These are phyloP conservation scores for Rhodotorula kratochvilovae DNA, from an alignment of 768 basidiomycete genomes.

Conservation along the genomic window DNA sequence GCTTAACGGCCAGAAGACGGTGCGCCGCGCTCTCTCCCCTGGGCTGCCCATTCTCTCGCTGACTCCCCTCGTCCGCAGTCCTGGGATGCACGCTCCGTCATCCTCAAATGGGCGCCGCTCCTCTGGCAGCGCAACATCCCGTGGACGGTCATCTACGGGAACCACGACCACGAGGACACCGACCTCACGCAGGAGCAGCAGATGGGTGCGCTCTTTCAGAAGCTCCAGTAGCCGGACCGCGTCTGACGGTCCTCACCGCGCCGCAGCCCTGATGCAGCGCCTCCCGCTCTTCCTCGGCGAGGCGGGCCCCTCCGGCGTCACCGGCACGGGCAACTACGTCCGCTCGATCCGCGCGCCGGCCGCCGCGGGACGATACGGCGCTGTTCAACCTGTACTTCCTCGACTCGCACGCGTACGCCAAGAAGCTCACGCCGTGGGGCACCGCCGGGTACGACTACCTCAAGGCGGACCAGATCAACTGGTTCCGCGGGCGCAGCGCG, in stretches of 20 bases:
- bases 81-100: conserved; percentile 80
- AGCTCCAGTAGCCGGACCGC: too few relatives aligned
- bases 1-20: conserved; percentile 78
- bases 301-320: conserved; percentile 72
- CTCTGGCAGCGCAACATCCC: conserved; percentile 72
- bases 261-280: conserved; percentile 55
- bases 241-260: conserved; percentile 4
- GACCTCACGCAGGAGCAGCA: conserved; percentile 63
- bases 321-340: conserved; percentile 82
- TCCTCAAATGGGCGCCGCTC: conserved; percentile 78
- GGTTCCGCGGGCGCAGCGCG: conserved; percentile 38
- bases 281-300: conserved; percentile 82
- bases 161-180: conserved; percentile 73
- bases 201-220: too few relatives aligned
- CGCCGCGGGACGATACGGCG: conserved; percentile 14
- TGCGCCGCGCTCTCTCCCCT: neutral
- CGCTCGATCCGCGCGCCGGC: conserved; percentile 30
- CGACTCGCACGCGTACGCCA: conserved; percentile 38
- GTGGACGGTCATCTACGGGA: conserved; percentile 90
- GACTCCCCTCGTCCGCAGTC: conserved; percentile 44
- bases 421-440: conserved; percentile 25
- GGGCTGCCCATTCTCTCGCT: neutral
- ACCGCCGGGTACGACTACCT: conserved; percentile 37
- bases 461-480: conserved; percentile 42
- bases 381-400: conserved; percentile 44